Conservation (phyloP, 139 green algal genomes). For the Desmodesmus armatus region DNA sequence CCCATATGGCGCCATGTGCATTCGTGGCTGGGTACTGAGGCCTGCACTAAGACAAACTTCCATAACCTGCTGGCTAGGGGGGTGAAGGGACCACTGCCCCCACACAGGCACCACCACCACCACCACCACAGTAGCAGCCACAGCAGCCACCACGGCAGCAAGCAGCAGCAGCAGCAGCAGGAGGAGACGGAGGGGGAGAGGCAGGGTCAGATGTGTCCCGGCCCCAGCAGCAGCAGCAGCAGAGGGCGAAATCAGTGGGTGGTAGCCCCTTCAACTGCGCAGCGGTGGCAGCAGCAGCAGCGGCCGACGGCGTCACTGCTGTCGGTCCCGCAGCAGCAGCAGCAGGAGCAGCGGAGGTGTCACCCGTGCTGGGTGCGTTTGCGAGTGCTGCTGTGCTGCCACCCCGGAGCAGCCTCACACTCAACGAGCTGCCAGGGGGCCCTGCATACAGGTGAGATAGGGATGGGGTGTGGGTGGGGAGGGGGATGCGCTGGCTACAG, state of each 20-base stretch:
- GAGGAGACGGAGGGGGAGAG: background rate
- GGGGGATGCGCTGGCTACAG: too few species aligned
- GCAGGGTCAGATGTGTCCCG: background rate
- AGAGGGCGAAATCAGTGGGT: background rate
- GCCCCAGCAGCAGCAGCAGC: constrained; percentile 17
- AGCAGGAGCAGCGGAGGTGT: background rate
- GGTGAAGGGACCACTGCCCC: constrained; percentile 26
- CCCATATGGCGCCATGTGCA: constrained; percentile 49
- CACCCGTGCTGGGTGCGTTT: background rate
- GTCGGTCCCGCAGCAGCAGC: background rate
- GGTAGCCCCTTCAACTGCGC: background rate
- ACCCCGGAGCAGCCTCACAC: background rate
- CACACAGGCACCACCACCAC: background rate
- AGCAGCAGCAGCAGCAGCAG: constrained; percentile 30
- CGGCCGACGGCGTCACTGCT: background rate
- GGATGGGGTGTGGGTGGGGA: too few species aligned
- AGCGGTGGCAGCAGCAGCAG: background rate
- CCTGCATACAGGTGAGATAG: background rate
- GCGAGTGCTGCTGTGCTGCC: background rate
- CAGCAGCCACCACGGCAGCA: background rate
- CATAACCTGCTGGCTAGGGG: constrained; percentile 38
- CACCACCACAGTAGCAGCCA: background rate
- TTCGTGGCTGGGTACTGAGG: constrained; percentile 46
- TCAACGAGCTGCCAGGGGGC: background rate
- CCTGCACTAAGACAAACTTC: constrained; percentile 48